Conservation (phyloP, 2,329 filamentous ascomycete species). For the Venturia asperata region DNA sequence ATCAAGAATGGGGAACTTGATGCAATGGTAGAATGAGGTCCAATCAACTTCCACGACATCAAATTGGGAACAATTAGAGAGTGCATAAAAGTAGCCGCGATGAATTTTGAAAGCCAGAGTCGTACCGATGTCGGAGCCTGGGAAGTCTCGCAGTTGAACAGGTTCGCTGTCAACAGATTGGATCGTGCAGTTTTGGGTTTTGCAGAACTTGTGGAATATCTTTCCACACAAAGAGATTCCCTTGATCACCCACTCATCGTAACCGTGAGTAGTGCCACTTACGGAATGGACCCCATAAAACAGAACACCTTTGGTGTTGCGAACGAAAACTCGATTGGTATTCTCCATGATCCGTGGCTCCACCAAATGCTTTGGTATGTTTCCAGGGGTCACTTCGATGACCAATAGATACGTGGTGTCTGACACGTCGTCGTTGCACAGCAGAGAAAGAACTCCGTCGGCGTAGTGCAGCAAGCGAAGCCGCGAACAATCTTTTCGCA, state of each 20-base stretch:
- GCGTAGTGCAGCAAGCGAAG: constrained; percentile 52
- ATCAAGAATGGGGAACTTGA: constrained; percentile 52
- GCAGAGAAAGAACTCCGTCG: constrained; percentile 46
- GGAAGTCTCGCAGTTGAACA: constrained; percentile 51
- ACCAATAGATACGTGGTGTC: constrained; percentile 13
- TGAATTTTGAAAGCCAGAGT: constrained; percentile 67
- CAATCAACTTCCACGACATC: constrained; percentile 58
- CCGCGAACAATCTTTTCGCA: constrained; percentile 34
- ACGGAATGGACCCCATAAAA: constrained; percentile 60
- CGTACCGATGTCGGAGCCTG: constrained; percentile 58
- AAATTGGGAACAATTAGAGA: constrained; percentile 59
- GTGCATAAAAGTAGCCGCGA: constrained; percentile 57
- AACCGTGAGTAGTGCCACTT: constrained; percentile 43
- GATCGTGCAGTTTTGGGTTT: constrained; percentile 28
- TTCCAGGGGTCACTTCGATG: not conserved
- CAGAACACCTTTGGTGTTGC: constrained; percentile 54
- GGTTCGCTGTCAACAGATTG: constrained; percentile 38
- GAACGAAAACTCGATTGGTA: constrained; percentile 50
- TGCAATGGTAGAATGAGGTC: constrained; percentile 62
- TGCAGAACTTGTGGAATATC: constrained; percentile 20
- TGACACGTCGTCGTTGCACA: not conserved
- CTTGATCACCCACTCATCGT: constrained; percentile 56
- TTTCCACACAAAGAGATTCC: constrained; percentile 29
- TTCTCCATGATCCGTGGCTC: constrained; percentile 16
- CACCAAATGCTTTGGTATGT: constrained; percentile 2